Conservation (phyloP, 2,329 filamentous ascomycete genomes). For the Arthrocladium fulminans region DNA sequence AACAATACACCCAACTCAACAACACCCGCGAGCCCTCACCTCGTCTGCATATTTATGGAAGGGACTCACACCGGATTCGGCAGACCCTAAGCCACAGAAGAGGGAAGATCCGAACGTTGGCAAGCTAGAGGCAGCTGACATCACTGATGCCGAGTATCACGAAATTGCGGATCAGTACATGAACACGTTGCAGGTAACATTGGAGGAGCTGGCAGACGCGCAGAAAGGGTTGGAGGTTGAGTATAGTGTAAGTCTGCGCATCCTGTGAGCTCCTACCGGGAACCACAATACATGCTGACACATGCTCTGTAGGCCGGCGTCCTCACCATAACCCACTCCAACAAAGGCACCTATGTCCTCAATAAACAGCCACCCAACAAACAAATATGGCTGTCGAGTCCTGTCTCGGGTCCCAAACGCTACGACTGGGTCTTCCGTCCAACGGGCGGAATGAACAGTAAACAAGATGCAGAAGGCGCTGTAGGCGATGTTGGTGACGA, state of each 20-base stretch:
- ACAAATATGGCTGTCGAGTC: slow-evolving; percentile 93
- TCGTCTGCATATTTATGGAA: slow-evolving; percentile 31
- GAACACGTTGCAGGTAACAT: slow-evolving; percentile 45
- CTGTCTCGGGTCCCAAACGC: slow-evolving; percentile 81
- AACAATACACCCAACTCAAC: too few relatives aligned
- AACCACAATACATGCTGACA: neutral
- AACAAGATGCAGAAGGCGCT: slow-evolving; percentile 59
- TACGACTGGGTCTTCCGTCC: slow-evolving; percentile 74
- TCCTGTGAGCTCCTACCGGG: neutral
- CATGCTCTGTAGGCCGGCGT: slow-evolving; percentile 61
- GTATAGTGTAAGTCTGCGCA: slow-evolving; percentile 57
- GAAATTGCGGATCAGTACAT: slow-evolving; percentile 68
- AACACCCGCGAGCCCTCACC: slow-evolving; percentile 30
- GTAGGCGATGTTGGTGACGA: slow-evolving; percentile 17
- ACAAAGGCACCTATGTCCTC: slow-evolving; percentile 72
- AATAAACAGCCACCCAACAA: slow-evolving; percentile 99
- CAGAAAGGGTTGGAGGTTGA: slow-evolving; percentile 74
- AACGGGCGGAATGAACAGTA: slow-evolving; percentile 63
- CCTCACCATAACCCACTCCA: slow-evolving; percentile 62
- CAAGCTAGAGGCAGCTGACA: slow-evolving; percentile 49
- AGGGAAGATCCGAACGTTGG: slow-evolving; percentile 34
- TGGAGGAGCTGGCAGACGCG: slow-evolving; percentile 61
- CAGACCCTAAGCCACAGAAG: slow-evolving; percentile 42
- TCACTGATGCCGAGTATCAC: slow-evolving; percentile 66
- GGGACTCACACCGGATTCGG: slow-evolving; percentile 53